A percentile compares a stretch with the other conserved stretches of the same genome.
Evolutionary conservation across 225 moss, liverwort and hornwort species (phyloP).

Genomic region (Lunularia cruciata): DNA sequence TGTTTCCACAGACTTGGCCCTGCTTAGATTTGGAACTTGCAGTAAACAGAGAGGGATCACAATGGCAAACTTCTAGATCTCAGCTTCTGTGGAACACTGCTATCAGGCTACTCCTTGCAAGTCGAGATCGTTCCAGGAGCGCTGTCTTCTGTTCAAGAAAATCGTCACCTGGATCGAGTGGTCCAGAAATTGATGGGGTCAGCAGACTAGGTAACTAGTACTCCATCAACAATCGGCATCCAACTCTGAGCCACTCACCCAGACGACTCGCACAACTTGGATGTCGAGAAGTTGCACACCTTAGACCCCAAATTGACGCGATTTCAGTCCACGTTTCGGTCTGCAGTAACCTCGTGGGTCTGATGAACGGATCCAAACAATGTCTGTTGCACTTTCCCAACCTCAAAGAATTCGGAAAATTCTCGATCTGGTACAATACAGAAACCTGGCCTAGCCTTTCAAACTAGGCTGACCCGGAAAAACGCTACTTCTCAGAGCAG

Average conservation of each 20-base stretch:
- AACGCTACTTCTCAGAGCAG: neutral
- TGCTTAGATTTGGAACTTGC: too few species aligned
- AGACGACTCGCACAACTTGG: neutral
- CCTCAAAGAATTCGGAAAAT: neutral
- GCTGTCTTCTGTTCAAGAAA: neutral
- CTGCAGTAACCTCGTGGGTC: neutral
- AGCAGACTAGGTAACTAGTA: neutral
- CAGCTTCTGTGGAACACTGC: too few species aligned
- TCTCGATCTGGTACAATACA: neutral
- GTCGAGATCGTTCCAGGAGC: neutral
- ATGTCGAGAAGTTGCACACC: neutral
- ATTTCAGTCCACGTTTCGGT: neutral
- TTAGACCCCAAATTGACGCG: neutral
- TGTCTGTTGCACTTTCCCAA: neutral
- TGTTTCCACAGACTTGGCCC: too few species aligned
- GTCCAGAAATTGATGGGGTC: neutral
- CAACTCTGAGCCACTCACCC: neutral
- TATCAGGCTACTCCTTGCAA: neutral
- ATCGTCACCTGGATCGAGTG: neutral
- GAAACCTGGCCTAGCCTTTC: constrained; percentile 3
- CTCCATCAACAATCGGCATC: neutral
- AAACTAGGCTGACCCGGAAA: neutral
- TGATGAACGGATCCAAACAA: neutral
- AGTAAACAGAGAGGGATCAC: too few species aligned
- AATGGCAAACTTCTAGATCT: too few species aligned